phyloP scores from a whole-genome alignment of 202 grass and related monocot species.

The Setaria italica region DNA sequence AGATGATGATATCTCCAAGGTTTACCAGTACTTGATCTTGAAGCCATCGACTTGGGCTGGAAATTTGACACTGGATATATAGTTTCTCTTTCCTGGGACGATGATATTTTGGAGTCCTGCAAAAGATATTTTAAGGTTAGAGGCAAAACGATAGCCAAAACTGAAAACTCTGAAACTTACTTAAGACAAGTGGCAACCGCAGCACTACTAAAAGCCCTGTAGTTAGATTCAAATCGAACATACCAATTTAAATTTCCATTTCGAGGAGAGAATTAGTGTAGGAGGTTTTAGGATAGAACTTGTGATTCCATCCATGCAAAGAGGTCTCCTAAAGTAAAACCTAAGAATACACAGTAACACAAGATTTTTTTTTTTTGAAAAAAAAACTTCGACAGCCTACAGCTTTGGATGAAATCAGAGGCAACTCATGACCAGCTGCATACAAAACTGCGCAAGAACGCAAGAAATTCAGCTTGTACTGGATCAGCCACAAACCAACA shows the following conservation, averaged over 20 bases:
- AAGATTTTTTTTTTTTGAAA: not conserved
- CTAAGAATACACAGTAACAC: not conserved
- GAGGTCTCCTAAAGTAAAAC: not conserved
- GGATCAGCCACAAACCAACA: not conserved
- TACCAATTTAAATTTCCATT: not conserved
- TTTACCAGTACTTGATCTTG: constrained; percentile 33
- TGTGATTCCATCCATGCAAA: not conserved
- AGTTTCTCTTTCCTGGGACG: not conserved
- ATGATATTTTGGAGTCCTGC: constrained; percentile 34
- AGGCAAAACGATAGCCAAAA: not conserved
- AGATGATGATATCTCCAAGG: constrained; percentile 45
- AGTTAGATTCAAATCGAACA: not conserved
- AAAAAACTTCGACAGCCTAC: not conserved
- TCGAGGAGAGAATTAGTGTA: not conserved
- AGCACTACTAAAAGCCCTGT: not conserved
- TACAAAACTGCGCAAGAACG: not conserved
- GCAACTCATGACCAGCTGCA: not conserved
- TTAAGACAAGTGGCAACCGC: not conserved
- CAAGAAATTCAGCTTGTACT: not conserved
- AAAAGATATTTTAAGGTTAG: constrained; percentile 20
- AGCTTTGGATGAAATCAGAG: not conserved
- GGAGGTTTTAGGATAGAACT: constrained; percentile 7
- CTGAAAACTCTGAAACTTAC: constrained; percentile 2
- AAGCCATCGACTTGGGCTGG: constrained; percentile 52
- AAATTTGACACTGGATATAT: constrained; percentile 15